phyloP scores from a whole-genome alignment of 2,329 filamentous ascomycete species.

The Talaromyces sp. region DNA sequence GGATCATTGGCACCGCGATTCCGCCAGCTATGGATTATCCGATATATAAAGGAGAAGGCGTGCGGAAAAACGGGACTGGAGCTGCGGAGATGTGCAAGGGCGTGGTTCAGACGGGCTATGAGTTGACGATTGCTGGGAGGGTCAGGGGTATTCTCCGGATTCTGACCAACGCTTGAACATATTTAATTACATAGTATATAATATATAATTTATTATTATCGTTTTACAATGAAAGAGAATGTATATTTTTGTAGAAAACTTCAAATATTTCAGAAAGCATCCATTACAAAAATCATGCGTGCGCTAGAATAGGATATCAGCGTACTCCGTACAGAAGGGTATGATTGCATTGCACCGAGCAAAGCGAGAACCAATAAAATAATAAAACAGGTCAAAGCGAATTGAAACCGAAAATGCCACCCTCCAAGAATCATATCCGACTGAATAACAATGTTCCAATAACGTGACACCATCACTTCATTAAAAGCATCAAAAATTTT shows the following conservation, averaged over 20 bases:
- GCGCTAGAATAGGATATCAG: too few species aligned
- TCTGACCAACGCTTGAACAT: constrained; percentile 30
- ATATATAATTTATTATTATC: background rate
- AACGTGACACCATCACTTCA: background rate
- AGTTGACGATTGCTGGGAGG: constrained; percentile 37
- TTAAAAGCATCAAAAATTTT: background rate
- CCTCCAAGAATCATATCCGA: background rate
- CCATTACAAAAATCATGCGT: too few species aligned
- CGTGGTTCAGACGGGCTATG: constrained; percentile 43
- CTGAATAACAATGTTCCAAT: background rate
- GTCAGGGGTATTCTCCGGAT: constrained; percentile 33
- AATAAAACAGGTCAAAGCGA: background rate
- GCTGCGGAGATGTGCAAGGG: constrained; percentile 56
- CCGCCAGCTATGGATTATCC: constrained; percentile 79
- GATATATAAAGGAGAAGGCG: constrained; percentile 56
- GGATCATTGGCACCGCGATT: constrained; percentile 64
- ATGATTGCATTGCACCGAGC: too few species aligned
- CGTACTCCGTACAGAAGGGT: too few species aligned
- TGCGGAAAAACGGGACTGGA: constrained; percentile 49
- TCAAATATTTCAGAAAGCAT: too few species aligned
- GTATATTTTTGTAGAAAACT: too few species aligned
- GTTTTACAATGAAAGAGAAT: too few species aligned
- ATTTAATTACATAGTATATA: background rate
- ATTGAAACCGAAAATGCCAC: background rate
- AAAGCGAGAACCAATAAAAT: too few species aligned